phyloP scores from a whole-genome alignment of 2,329 filamentous ascomycete genomes.

The Remersonia thermophila region DNA sequence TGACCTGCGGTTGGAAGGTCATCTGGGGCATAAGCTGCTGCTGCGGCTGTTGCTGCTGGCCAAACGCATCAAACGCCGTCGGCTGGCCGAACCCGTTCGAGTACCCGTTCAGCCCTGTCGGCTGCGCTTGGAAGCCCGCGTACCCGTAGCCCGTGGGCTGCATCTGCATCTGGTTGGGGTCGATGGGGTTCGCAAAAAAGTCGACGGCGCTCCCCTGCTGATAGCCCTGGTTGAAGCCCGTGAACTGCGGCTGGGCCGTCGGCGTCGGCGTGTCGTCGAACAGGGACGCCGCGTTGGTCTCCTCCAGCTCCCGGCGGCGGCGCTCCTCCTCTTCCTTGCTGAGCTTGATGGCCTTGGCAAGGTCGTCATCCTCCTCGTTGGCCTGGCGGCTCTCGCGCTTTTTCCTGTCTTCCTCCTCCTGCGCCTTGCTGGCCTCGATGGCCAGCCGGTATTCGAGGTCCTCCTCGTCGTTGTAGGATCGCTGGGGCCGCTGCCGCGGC shows the following conservation, averaged over 20 bases:
- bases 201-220: constrained; percentile 94
- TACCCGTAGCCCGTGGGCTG: constrained; percentile 68
- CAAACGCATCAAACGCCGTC: constrained; percentile 60
- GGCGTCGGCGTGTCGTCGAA: constrained; percentile 68
- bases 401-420: constrained; percentile 79
- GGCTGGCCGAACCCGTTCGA: constrained; percentile 57
- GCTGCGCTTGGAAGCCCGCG: constrained; percentile 34
- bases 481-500: constrained; percentile 34
- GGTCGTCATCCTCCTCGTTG: constrained; percentile 56
- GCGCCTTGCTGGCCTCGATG: constrained; percentile 86
- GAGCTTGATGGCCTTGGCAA: constrained; percentile 87
- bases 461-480: constrained; percentile 56
- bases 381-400: constrained; percentile 55
- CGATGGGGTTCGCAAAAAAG: constrained; percentile 92
- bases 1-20: constrained; percentile 33
- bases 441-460: constrained; percentile 85
- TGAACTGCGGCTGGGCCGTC: constrained; percentile 53
- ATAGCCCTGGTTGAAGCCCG: constrained; percentile 92
- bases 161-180: constrained; percentile 62
- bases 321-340: constrained; percentile 92
- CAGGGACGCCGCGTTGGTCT: constrained; percentile 71
- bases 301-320: constrained; percentile 73
- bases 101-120: constrained; percentile 33
- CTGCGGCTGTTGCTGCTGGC: constrained; percentile 35
- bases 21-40: constrained; percentile 33